Base-by-base conservation (phyloP, 2,329 filamentous ascomycete genomes). In the Fusarium lyarnte region DNA sequence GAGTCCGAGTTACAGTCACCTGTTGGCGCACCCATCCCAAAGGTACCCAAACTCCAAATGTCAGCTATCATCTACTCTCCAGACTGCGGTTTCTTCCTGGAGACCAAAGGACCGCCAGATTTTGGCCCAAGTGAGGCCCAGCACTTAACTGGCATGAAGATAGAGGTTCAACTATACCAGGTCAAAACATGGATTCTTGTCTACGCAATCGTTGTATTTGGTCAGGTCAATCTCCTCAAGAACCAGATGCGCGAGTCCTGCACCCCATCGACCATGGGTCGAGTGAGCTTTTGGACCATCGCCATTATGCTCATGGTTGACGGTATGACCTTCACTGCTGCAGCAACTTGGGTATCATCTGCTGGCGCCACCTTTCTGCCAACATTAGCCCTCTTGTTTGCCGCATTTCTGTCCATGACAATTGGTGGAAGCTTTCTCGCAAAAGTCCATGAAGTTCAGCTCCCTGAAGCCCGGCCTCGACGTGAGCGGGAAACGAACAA, bases 21-120 rank as follows among this genome's bases (percentile, higher is more conserved):
- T 5, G 85, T 85, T 21, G 91, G 91, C 4, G 88, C 87, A 14
- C 89, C 90, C 6, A 83, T 89, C 35, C 83, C 84, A 9, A 80
- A 77, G n/a, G 80, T 88, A 12, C 90, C 91, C 6, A 84, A 82
- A 35, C 83, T 93, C 35, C 85, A 88, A 62, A 88, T 92, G 83
- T 91, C 90, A 4, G 84, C 88, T 10, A 85, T 92, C 27, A 83
- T 92, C 23, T 92, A 89, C 80, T 92, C 91, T 16, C 91, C 91
- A 2, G 91, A 92, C 78, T 93, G 91, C 75, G 88, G 86, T 8
- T 92, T 89, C 79, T 90, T 91, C 67, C 82, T 93, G 38, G 89
- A 91, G 75, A 88, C 88, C 19, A 90, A 89, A 74, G 91, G 91
- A 0, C 88, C 90, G 4, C 90, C 90, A 1, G 81, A 84, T 19